These are phyloP conservation scores for Cystobasidium sp. DNA, from an alignment of 1,284 basidiomycete species.

Conservation along the genomic window DNA sequence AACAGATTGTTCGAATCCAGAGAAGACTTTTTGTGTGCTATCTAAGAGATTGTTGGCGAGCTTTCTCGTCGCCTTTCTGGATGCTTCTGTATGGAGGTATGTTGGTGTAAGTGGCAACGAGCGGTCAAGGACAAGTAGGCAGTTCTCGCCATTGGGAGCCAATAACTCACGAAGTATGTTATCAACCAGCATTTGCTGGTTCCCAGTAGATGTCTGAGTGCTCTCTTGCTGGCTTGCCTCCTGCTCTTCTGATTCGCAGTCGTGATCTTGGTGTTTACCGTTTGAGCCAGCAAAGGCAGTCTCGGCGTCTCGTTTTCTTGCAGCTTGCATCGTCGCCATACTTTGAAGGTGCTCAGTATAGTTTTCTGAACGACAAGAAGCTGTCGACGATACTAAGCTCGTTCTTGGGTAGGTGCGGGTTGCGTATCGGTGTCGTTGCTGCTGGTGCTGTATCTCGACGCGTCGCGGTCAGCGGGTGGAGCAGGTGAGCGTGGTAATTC, in stretches of 20 bases:
- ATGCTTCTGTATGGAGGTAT: conserved; percentile 11
- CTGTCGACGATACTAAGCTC: background rate
- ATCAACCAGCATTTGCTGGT: conserved; percentile 14
- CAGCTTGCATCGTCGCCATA: conserved; percentile 17
- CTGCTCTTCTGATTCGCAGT: background rate
- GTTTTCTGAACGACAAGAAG: background rate
- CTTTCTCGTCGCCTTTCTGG: conserved; percentile 14
- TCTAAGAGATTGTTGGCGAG: conserved; percentile 7
- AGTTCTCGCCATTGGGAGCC: background rate
- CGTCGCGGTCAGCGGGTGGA: conserved; percentile 9
- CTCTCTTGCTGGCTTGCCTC: too few species aligned
- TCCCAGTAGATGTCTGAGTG: too few species aligned
- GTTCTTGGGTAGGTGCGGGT: background rate
- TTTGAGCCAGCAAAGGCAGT: conserved; percentile 9
- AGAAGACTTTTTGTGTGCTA: conserved; percentile 7
- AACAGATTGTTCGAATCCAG: conserved; percentile 12
- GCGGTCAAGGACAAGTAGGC: background rate
- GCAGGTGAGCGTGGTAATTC: conserved; percentile 1
- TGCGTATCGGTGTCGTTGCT: background rate
- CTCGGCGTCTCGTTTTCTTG: conserved; percentile 25
- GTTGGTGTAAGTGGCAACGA: background rate
- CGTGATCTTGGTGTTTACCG: conserved; percentile 6
- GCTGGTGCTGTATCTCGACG: background rate
- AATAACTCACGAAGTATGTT: conserved; percentile 14
- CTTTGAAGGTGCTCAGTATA: too few species aligned